These are phyloP conservation scores for Pseudocercospora macadamiae DNA, from an alignment of 2,329 filamentous ascomycete genomes.

Conservation along the genomic window DNA sequence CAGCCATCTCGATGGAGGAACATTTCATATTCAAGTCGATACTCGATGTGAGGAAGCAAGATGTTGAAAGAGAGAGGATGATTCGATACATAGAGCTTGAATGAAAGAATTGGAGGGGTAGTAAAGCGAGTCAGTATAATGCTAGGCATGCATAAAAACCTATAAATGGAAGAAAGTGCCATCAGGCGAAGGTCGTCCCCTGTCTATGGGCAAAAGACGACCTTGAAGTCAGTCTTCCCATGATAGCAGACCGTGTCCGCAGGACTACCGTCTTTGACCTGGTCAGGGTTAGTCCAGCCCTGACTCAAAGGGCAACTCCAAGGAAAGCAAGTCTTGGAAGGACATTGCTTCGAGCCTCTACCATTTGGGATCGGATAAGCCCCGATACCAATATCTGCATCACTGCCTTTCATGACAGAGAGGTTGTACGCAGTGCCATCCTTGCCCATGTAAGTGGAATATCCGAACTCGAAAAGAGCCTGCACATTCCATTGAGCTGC, in stretches of 20 bases:
- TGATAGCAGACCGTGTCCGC: conserved; percentile 39
- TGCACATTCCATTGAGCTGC: conserved; percentile 32
- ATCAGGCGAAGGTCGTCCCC: too few species aligned
- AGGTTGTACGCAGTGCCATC: conserved; percentile 34
- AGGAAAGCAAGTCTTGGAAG: conserved; percentile 32
- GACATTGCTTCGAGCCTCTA: conserved; percentile 27
- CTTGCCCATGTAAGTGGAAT: conserved; percentile 24
- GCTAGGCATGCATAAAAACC: too few species aligned
- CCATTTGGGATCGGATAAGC: conserved; percentile 29
- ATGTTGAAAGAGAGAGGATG: too few species aligned
- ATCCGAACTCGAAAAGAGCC: conserved; percentile 37
- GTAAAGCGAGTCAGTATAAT: too few species aligned
- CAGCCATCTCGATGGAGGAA: too few species aligned
- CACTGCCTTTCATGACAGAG: conserved; percentile 33
- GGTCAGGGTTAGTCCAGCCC: conserved; percentile 34
- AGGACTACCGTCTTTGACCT: conserved; percentile 29
- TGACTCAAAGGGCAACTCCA: conserved; percentile 27
- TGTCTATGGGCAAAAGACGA: conserved; percentile 31
- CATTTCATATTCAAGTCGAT: too few species aligned
- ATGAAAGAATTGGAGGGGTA: too few species aligned
- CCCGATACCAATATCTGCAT: conserved; percentile 30
- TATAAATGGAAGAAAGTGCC: too few species aligned
- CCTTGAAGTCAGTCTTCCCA: conserved; percentile 34
- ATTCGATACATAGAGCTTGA: too few species aligned
- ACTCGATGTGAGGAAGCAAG: too few species aligned